Evolutionary conservation across 768 basidiomycete genomes (phyloP).

Genomic region (Atractiella rhizophila): DNA sequence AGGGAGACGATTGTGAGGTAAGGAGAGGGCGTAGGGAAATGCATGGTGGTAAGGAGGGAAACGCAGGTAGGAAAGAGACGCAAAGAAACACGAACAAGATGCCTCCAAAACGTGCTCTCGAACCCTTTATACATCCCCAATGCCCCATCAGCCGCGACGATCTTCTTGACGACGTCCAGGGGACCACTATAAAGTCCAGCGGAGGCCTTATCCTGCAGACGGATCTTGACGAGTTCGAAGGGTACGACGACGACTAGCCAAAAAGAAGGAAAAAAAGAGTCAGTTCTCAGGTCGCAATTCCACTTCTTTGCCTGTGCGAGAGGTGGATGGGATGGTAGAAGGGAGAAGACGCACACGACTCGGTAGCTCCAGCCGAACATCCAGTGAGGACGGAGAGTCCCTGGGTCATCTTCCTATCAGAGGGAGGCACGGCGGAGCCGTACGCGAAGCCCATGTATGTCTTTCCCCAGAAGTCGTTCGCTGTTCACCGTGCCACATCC

Average conservation of each 20-base stretch:
- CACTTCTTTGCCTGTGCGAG: not conserved
- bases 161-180: constrained; percentile 61
- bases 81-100: constrained; percentile 7
- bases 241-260: constrained; percentile 54
- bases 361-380: constrained; percentile 80
- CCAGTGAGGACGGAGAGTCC: constrained; percentile 69
- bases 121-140: constrained; percentile 78
- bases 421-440: too few species aligned
- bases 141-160: constrained; percentile 49
- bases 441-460: too few species aligned
- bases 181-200: constrained; percentile 53
- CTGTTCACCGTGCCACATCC: too few species aligned
- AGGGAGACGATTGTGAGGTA: not conserved
- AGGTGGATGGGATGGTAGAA: constrained; percentile 25
- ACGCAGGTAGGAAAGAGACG: not conserved
- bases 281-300: not conserved
- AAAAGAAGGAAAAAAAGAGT: too few species aligned
- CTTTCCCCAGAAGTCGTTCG: constrained; percentile 92
- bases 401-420: constrained; percentile 76
- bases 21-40: not conserved
- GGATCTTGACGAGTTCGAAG: constrained; percentile 44
- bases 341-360: too few species aligned
- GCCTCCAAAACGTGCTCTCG: constrained; percentile 97
- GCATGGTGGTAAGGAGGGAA: too few species aligned
- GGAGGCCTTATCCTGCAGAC: constrained; percentile 76